phyloP scores from a whole-genome alignment of 2,329 filamentous ascomycete genomes.

The Botrytis paeoniae region DNA sequence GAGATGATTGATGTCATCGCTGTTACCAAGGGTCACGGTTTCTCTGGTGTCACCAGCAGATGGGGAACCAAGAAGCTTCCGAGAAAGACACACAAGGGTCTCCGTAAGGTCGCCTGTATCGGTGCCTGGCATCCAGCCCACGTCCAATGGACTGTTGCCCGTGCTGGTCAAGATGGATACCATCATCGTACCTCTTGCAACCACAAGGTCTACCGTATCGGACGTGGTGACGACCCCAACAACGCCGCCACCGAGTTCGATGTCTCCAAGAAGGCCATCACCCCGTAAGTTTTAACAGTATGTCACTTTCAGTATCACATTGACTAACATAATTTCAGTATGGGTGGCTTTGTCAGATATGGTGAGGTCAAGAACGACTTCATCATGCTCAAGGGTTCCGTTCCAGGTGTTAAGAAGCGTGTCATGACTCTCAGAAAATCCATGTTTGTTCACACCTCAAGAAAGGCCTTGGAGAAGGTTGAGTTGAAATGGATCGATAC shows the following conservation, averaged over 20 bases:
- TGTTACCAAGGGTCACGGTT: constrained; percentile 99
- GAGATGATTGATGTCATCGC: constrained; percentile 99
- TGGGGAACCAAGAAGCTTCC: constrained; percentile 99
- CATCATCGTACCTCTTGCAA: constrained; percentile 99
- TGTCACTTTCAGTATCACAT: not conserved
- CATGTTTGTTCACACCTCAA: constrained; percentile 94
- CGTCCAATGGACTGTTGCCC: constrained; percentile 99
- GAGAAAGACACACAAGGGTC: constrained; percentile 99
- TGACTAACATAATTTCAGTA: constrained; percentile 52
- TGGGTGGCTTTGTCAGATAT: constrained; percentile 99
- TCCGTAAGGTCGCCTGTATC: constrained; percentile 99
- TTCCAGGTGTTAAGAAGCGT: constrained; percentile 99
- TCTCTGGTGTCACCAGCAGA: constrained; percentile 92
- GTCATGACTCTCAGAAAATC: constrained; percentile 98
- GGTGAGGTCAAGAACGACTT: constrained; percentile 99
- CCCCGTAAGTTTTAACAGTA: constrained; percentile 71
- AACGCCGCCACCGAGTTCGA: constrained; percentile 95
- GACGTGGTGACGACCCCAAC: constrained; percentile 84
- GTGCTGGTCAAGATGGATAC: constrained; percentile 99
- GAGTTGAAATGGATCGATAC: constrained; percentile 99
- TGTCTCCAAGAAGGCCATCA: constrained; percentile 99
- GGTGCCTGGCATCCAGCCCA: constrained; percentile 99
- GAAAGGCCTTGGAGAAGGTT: constrained; percentile 97
- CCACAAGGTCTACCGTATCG: constrained; percentile 99
- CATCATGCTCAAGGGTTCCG: constrained; percentile 94